A percentile compares a stretch with the other conserved stretches of the same genome.
Evolutionary conservation across 2,329 filamentous ascomycete genomes (phyloP).

Genomic region (Neocucurbitaria cava): DNA sequence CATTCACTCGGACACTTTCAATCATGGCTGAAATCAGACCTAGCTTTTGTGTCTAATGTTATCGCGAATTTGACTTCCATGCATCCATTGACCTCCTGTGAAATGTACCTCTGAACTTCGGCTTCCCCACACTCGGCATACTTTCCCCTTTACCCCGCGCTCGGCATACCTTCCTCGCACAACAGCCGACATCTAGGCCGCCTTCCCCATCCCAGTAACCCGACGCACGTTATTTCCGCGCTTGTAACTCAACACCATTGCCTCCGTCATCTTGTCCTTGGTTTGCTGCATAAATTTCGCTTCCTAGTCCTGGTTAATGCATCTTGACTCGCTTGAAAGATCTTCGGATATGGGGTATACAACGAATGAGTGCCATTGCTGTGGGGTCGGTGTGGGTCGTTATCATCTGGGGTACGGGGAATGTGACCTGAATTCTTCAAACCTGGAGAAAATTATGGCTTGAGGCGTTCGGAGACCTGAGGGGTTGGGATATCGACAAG

Average conservation of each 20-base stretch:
- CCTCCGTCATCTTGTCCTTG: constrained; percentile 1
- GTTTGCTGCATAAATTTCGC: constrained; percentile 1
- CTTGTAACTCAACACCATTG: constrained; percentile 9
- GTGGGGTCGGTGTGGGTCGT: constrained; percentile 11
- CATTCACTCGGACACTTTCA: no score
- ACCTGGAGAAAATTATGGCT: constrained; percentile 7
- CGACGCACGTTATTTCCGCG: constrained; percentile 8
- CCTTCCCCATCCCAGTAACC: constrained; percentile 14
- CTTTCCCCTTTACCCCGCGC: constrained; percentile 16
- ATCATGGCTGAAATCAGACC: no score
- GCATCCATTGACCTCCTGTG: no score
- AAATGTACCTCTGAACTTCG: background rate
- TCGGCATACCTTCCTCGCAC: constrained; percentile 15
- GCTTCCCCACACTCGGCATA: constrained; percentile 15
- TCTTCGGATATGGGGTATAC: constrained; percentile 2
- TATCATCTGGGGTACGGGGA: constrained; percentile 11
- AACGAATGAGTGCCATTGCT: constrained; percentile 1
- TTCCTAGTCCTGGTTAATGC: constrained; percentile 1
- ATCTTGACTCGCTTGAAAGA: constrained; percentile 11
- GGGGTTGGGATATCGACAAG: constrained; percentile 15
- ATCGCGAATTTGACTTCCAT: no score
- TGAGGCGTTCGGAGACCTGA: constrained; percentile 4
- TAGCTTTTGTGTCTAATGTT: no score
- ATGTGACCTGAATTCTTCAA: background rate
- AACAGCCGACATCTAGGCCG: background rate